Conservation (phyloP, 352 stramenopile genomes). For the Plasmopara viticola region DNA sequence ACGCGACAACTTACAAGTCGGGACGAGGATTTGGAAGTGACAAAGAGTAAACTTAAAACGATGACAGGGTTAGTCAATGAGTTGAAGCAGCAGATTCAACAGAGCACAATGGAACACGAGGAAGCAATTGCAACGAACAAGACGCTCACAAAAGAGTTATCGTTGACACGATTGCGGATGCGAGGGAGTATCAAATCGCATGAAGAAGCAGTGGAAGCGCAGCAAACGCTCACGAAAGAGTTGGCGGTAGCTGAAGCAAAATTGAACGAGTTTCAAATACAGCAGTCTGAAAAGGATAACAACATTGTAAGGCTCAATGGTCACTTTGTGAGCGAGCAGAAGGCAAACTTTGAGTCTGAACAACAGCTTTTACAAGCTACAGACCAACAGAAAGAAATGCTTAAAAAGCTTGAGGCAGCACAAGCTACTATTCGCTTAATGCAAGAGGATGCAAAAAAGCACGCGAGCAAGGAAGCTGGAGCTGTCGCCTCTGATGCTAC, state of each 20-base stretch:
- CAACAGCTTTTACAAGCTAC: conserved; percentile 21
- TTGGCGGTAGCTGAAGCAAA: conserved; percentile 20
- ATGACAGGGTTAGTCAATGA: conserved; percentile 19
- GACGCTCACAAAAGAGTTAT: conserved; percentile 32
- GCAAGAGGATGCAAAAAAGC: conserved; percentile 24
- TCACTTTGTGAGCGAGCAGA: conserved; percentile 21
- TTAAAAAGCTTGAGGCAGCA: conserved; percentile 28
- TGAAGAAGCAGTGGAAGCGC: conserved; percentile 17
- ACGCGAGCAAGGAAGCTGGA: conserved; percentile 19
- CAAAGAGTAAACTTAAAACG: conserved; percentile 15
- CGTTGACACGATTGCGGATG: conserved; percentile 13
- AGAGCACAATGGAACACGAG: conserved; percentile 22
- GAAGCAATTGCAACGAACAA: conserved; percentile 21
- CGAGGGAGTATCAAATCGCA: conserved; percentile 14
- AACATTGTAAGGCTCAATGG: conserved; percentile 14
- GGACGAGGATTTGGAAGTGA: conserved; percentile 16
- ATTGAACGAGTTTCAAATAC: conserved; percentile 19
- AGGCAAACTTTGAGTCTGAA: conserved; percentile 11
- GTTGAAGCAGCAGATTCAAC: conserved; percentile 18
- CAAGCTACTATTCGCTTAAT: conserved; percentile 24
- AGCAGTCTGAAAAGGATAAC: conserved; percentile 11
- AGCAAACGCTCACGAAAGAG: conserved; percentile 18
- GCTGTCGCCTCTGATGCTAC: conserved; percentile 11
- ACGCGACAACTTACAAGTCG: conserved; percentile 22
- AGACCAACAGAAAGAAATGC: conserved; percentile 15